These are phyloP conservation scores for Parachlorella kessleri DNA, from an alignment of 139 green algal species.

Conservation along the genomic window DNA sequence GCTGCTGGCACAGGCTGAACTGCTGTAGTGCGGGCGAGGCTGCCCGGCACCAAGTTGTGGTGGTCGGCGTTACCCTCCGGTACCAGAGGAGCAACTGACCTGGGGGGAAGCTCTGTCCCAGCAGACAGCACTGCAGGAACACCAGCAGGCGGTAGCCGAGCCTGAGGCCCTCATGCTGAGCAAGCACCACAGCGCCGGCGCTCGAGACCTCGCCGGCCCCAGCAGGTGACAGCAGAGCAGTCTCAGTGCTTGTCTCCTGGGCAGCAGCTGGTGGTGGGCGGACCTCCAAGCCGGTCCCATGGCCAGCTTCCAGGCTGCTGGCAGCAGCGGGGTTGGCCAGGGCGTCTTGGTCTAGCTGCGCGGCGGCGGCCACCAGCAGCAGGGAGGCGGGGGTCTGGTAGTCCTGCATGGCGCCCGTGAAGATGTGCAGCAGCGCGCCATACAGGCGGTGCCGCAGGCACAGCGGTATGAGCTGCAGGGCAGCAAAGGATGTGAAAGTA, in stretches of 20 bases:
- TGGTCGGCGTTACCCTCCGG: too few relatives aligned
- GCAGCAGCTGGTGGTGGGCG: not conserved
- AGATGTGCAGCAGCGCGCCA: slow-evolving; percentile 76
- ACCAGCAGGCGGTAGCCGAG: slow-evolving; percentile 71
- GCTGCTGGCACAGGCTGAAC: too few relatives aligned
- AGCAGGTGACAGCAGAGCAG: not conserved
- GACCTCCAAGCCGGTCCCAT: not conserved
- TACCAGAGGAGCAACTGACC: too few relatives aligned
- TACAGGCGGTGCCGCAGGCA: slow-evolving; percentile 78
- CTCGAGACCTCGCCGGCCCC: not conserved
- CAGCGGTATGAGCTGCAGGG: slow-evolving; percentile 48
- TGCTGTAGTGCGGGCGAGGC: too few relatives aligned
- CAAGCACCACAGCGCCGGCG: slow-evolving; percentile 6
- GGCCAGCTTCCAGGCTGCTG: not conserved
- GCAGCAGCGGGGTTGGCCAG: not conserved
- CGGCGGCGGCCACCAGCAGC: slow-evolving; percentile 69
- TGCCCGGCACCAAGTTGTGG: too few relatives aligned
- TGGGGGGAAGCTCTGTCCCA: slow-evolving; percentile 49
- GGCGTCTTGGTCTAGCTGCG: not conserved
- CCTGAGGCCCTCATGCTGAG: slow-evolving; percentile 1
- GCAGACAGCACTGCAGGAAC: slow-evolving; percentile 64
- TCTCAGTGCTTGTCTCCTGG: not conserved
- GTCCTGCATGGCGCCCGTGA: slow-evolving; percentile 76
- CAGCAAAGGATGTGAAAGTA: too few relatives aligned
- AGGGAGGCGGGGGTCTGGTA: slow-evolving; percentile 74